Base-by-base conservation (phyloP, 306 rosid genomes). In the Carpinus fangiana region DNA sequence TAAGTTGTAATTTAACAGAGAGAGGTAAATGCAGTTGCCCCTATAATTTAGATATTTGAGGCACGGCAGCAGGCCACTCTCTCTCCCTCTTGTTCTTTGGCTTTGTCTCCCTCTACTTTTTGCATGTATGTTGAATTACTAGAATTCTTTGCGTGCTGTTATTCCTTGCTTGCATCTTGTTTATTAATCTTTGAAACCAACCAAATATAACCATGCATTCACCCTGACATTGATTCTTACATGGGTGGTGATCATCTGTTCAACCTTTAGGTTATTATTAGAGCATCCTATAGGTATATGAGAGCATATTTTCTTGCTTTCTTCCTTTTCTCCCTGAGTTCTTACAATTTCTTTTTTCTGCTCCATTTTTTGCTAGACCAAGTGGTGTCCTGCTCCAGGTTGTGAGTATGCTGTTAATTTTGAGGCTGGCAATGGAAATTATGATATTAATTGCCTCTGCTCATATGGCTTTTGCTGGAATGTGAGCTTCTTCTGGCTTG, bases 331-430 rank as follows among this genome's bases (percentile, higher is more conserved):
- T 45, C 55, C 13, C n/a, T 5, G 66, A 45, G 14, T 65, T 21
- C 62, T 79, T 21, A 50, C 54, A 65, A 46, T 41, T 82, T 21
- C 48, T 76, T 71, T 71, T 56, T 76, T 76, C 60, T 60, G 48
- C 43, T 55, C 6, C 46, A 50, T 66, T 70, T 70, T 70, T 84
- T 54, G 69, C 67, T 72, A 93, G 93, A 93, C 91, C 79, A 93
- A 89, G 85, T 93, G 96, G 97, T 93, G 97, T 77, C 97, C 97
- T 77, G 96, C 96, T 51, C 94, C 97, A 0, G 96, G 91, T 55
- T 93, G 97, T 72, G 92, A 93, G 13, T 72, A 81, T 74, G 97
- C 92, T 6, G 91, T 89, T 31, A 83, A 82, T 78, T 93, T 86
- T 80, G 88, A 85, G 67, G 93, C 89, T 57, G 90, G 88, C 41